A percentile compares a stretch with the other conserved stretches of the same genome.
These are phyloP conservation scores for Dipodascus geniculatus DNA, from an alignment of 805 yeast genomes.

Conservation along the genomic window DNA sequence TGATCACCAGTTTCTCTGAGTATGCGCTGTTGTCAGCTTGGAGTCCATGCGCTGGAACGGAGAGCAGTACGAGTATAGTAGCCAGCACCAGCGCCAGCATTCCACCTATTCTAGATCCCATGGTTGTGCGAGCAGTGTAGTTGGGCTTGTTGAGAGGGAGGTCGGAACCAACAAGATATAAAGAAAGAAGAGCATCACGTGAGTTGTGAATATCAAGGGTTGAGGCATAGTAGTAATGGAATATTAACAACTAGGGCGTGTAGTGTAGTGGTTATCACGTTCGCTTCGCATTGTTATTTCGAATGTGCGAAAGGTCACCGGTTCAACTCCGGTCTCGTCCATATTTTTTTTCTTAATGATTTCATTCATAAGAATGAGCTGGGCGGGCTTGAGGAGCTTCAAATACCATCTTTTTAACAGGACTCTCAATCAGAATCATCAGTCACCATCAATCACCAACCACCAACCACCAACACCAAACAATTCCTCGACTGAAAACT, in stretches of 20 bases:
- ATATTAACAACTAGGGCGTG: background rate
- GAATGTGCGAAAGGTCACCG: constrained; percentile 2
- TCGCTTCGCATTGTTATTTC: background rate
- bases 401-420: too few relatives aligned
- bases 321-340: constrained; percentile 2
- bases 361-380: background rate
- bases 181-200: background rate
- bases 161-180: too few relatives aligned
- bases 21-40: background rate
- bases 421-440: too few relatives aligned
- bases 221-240: too few relatives aligned
- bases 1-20: background rate
- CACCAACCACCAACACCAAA: too few relatives aligned
- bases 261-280: constrained; percentile 2
- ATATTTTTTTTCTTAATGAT: background rate
- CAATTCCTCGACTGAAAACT: background rate
- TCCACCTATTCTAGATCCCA: too few relatives aligned
- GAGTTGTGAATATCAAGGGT: too few relatives aligned
- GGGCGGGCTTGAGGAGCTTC: too few relatives aligned
- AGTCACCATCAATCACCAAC: too few relatives aligned
- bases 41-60: background rate
- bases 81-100: too few relatives aligned
- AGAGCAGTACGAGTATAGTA: background rate
- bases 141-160: too few relatives aligned
- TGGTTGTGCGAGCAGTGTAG: too few relatives aligned